Base-by-base conservation (phyloP, 2,329 filamentous ascomycete genomes). In the Lasiodiplodia hormozganensis region DNA sequence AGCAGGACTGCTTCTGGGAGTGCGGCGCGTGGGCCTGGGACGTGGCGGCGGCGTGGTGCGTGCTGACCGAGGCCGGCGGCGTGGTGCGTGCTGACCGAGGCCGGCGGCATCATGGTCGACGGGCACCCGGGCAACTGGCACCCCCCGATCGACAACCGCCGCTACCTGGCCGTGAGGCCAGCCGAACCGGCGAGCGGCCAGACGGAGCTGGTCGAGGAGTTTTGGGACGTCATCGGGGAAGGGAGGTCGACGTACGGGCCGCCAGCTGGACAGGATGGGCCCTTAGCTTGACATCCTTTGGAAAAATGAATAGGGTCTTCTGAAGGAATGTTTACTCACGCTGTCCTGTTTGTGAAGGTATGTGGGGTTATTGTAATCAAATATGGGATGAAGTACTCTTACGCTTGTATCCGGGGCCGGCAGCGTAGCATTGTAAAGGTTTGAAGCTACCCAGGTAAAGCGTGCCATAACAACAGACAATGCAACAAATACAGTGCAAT, bases 1-100 rank as follows among this genome's bases (percentile, higher is more conserved):
- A 64, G 60, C 47, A 36, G 18, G 60, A 64, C 23, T 21, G 14
- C 43, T 64, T 64, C n/a, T 64, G 60, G 60, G 60, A 64, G 43
- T 64, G 47, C 11, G 60, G 60, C 43, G 36, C 28, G 25, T 52
- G 12, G 18, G 11, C 60, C 6, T 64, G 47, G 47, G 60, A 64
- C 28, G 43, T 64, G 4, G 60, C 60, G 8, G 60, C 60, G 3
- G 60, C 60, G 28, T 64, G 60, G 60, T 64, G 60, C 43, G 31
- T 64, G 3, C 28, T 64, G 47, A 23, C 3, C 31, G 60, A 64
- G 28, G 60, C 60, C 1, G 60, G 60, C 5, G 60, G 60, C 2
- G 28, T 64, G 60, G 60, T 64, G 60, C 43, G 31, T 64, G 3
- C 28, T 64, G 47, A 23, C 3, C 31, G 60, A 64, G 28, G 60